Evolutionary conservation across 1,139 yeast genomes (phyloP).

Genomic region (Yamadazyma diospyri): DNA sequence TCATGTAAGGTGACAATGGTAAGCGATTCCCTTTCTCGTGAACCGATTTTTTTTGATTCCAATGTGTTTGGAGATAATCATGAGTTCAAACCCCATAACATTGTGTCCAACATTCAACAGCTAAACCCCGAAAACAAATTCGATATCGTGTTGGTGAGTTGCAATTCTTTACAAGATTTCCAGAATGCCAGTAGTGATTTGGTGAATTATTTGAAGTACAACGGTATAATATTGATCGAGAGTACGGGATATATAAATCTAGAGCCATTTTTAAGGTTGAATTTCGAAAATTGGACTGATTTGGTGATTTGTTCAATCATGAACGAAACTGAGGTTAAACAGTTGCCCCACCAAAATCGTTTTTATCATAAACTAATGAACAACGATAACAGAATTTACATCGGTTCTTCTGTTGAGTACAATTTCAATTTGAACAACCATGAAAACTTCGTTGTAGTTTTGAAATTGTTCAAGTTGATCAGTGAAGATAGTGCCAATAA

Average conservation of each 20-base stretch:
- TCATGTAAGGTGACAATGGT: constrained; percentile 35
- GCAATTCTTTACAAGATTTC: constrained; percentile 41
- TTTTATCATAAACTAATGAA: constrained; percentile 28
- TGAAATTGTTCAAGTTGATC: constrained; percentile 32
- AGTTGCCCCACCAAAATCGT: constrained; percentile 20
- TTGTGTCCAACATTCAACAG: constrained; percentile 17
- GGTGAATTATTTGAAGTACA: constrained; percentile 23
- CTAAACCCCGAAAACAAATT: constrained; percentile 18
- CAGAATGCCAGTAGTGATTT: constrained; percentile 28
- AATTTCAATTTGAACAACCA: constrained; percentile 13
- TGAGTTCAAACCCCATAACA: constrained; percentile 21
- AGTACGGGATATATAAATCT: constrained; percentile 68
- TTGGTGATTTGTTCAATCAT: constrained; percentile 54
- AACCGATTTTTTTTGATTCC: constrained; percentile 18
- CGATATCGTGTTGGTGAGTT: constrained; percentile 36
- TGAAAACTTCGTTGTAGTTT: constrained; percentile 25
- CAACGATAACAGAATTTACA: constrained; percentile 37
- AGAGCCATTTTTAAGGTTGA: constrained; percentile 58
- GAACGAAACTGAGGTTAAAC: constrained; percentile 62
- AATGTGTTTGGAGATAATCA: constrained; percentile 18
- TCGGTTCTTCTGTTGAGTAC: constrained; percentile 30
- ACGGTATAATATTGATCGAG: constrained; percentile 57
- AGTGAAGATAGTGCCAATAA: constrained; percentile 30
- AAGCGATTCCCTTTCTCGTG: constrained; percentile 15
- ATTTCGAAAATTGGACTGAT: constrained; percentile 23